These are phyloP conservation scores for Phytophthora citricola DNA, from an alignment of 352 stramenopile species.

Conservation along the genomic window DNA sequence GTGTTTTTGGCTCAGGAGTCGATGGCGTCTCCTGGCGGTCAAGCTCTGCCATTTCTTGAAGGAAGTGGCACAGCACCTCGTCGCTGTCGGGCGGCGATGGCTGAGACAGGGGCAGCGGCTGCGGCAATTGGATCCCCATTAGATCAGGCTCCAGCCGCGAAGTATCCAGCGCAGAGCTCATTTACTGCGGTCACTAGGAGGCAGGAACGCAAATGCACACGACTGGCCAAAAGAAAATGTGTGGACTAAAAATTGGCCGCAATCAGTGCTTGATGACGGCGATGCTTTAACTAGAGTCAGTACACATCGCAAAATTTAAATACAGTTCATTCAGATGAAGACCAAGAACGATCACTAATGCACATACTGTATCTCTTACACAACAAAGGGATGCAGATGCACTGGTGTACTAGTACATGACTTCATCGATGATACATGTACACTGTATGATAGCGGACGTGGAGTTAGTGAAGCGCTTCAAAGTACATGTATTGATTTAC, in stretches of 20 bases:
- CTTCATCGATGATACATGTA: too few species aligned
- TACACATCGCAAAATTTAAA: neutral
- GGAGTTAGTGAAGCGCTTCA: too few species aligned
- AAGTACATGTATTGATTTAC: neutral
- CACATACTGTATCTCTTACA: too few species aligned
- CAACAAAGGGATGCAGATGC: too few species aligned
- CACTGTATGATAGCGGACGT: too few species aligned
- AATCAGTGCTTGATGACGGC: constrained; percentile 12
- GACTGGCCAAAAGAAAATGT: constrained; percentile 28
- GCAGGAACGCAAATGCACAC: constrained; percentile 17
- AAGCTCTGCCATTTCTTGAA: constrained; percentile 49
- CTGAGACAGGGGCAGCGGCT: constrained; percentile 23
- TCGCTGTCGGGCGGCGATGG: constrained; percentile 13
- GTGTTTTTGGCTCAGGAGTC: constrained; percentile 5
- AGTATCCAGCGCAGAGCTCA: constrained; percentile 2
- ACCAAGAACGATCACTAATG: too few species aligned
- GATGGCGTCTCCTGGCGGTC: constrained; percentile 34
- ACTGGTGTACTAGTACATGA: too few species aligned
- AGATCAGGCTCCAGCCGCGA: neutral
- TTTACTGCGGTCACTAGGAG: neutral
- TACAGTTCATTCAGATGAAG: neutral
- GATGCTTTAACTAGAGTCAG: too few species aligned
- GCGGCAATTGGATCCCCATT: constrained; percentile 9
- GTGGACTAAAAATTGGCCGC: constrained; percentile 7
- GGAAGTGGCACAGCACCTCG: constrained; percentile 29